Evolutionary conservation across 2,329 filamentous ascomycete species (phyloP).

Genomic region (Claviceps lovelessii): DNA sequence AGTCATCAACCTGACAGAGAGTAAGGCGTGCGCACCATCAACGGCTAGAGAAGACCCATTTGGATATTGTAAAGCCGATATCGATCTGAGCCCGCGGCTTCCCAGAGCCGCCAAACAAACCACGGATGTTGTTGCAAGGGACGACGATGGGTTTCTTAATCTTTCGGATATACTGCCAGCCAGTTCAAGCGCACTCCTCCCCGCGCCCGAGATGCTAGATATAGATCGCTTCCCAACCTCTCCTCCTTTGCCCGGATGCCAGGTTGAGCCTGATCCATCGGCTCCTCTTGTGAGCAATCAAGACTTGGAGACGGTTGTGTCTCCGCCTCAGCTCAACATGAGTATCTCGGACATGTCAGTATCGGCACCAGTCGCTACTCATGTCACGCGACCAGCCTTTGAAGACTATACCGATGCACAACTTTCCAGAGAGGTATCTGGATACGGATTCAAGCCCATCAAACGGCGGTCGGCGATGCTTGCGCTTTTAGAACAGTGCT

Average conservation of each 20-base stretch:
- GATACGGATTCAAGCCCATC: constrained; percentile 59
- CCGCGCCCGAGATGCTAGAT: not conserved
- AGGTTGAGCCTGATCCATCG: not conserved
- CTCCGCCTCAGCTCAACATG: not conserved
- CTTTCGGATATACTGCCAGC: constrained; percentile 13
- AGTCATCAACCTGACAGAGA: constrained; percentile 42
- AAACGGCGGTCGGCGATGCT: constrained; percentile 58
- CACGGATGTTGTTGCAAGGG: not conserved
- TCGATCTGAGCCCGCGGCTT: not conserved
- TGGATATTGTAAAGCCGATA: constrained; percentile 19
- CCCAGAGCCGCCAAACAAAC: not conserved
- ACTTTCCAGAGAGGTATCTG: constrained; percentile 44
- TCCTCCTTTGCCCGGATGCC: not conserved
- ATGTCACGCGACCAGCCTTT: constrained; percentile 36
- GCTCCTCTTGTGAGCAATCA: not conserved
- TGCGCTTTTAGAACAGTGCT: constrained; percentile 53
- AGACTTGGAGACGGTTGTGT: not conserved
- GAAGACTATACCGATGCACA: constrained; percentile 47
- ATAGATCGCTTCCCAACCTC: no score
- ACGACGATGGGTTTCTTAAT: constrained; percentile 11
- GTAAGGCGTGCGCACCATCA: constrained; percentile 18
- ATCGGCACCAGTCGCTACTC: not conserved
- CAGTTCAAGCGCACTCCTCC: not conserved
- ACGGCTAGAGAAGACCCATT: constrained; percentile 21
- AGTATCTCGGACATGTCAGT: not conserved